phyloP scores from a whole-genome alignment of 306 rosid species.

The Canavalia gladiata region DNA sequence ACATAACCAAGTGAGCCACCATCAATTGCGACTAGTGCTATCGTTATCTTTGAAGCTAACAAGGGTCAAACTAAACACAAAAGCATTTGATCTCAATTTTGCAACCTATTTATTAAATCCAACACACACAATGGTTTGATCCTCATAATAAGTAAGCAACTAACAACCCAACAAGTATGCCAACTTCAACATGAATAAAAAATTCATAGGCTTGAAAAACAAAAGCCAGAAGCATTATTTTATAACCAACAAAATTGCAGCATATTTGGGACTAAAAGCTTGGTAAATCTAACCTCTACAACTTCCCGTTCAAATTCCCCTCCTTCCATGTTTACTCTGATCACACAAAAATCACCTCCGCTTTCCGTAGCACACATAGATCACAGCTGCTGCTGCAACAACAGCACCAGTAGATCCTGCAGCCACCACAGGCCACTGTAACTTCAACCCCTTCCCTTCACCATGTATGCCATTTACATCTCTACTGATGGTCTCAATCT shows the following conservation, averaged over 20 bases:
- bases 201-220: conserved; percentile 56
- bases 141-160: conserved; percentile 50
- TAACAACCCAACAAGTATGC: conserved; percentile 59
- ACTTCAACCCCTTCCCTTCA: conserved; percentile 56
- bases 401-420: conserved; percentile 78
- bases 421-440: conserved; percentile 72
- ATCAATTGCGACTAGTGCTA: conserved; percentile 8
- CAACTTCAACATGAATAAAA: conserved; percentile 44
- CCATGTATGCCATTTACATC: conserved; percentile 53
- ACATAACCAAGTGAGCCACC: conserved; percentile 1
- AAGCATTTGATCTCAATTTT: conserved; percentile 18
- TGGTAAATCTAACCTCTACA: conserved; percentile 64
- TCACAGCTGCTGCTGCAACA: conserved; percentile 58
- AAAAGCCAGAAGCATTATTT: conserved; percentile 58
- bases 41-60: not conserved
- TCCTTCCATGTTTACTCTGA: conserved; percentile 18
- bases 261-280: conserved; percentile 44
- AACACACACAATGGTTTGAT: conserved; percentile 47
- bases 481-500: conserved; percentile 55
- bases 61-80: conserved; percentile 17
- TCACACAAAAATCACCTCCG: conserved; percentile 58
- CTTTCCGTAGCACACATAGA: conserved; percentile 59
- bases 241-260: conserved; percentile 75
- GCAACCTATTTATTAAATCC: conserved; percentile 42
- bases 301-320: conserved; percentile 36